phyloP scores from a whole-genome alignment of 169 alveolate species.

The Cryptosporidium ryanae region DNA sequence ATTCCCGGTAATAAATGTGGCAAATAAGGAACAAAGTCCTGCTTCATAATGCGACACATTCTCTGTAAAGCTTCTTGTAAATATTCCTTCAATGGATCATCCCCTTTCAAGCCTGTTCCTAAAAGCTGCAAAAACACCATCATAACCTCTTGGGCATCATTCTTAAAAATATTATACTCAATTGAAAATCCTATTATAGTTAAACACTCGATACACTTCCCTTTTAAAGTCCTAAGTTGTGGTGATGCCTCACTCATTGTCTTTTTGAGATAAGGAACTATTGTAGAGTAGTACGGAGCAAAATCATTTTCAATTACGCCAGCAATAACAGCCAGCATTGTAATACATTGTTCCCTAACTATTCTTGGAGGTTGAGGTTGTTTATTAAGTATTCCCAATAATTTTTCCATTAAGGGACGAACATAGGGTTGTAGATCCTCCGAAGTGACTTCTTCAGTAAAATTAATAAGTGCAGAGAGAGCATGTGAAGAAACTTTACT shows the following conservation, averaged over 20 bases:
- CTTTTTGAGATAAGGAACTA: constrained; percentile 88
- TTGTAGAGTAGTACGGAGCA: constrained; percentile 84
- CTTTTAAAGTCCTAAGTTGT: constrained; percentile 88
- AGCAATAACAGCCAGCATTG: constrained; percentile 91
- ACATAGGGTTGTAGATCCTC: constrained; percentile 85
- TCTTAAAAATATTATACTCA: constrained; percentile 83
- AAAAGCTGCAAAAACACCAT: constrained; percentile 85
- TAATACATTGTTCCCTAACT: constrained; percentile 90
- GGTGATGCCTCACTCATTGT: constrained; percentile 81
- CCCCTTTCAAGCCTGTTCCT: constrained; percentile 85
- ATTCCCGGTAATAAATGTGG: constrained; percentile 87
- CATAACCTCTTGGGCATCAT: constrained; percentile 88
- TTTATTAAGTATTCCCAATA: constrained; percentile 81
- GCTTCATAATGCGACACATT: constrained; percentile 87
- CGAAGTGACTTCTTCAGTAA: constrained; percentile 89
- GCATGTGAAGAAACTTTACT: constrained; percentile 91
- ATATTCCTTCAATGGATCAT: constrained; percentile 90
- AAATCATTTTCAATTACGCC: constrained; percentile 92
- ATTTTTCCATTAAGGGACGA: constrained; percentile 84
- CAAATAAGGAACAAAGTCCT: constrained; percentile 86
- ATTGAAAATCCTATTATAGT: constrained; percentile 89
- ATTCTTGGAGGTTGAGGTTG: constrained; percentile 76
- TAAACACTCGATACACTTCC: constrained; percentile 91
- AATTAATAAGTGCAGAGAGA: constrained; percentile 90
- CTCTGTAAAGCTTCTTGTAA: constrained; percentile 89